Percentiles rank a stretch among this genome's conserved stretches.
These are phyloP conservation scores for Naegleria lovaniensis DNA, from an alignment of 208 protist genomes.

Conservation along the genomic window DNA sequence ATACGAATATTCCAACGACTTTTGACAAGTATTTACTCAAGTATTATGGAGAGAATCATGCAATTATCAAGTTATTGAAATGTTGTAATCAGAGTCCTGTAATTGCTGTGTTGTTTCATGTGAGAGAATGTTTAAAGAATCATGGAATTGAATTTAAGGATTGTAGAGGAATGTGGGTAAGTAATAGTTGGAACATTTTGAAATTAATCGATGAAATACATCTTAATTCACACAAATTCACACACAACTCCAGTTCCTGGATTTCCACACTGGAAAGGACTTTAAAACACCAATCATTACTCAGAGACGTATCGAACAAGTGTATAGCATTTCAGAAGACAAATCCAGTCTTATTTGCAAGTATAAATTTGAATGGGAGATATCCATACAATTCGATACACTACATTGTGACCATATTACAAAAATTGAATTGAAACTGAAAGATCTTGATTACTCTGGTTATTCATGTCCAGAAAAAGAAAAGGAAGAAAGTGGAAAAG, in stretches of 20 bases:
- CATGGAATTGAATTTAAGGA: slow-evolving; percentile 7
- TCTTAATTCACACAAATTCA: too few relatives aligned
- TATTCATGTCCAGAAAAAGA: background rate
- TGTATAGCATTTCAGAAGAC: background rate
- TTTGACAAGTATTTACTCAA: slow-evolving; percentile 1
- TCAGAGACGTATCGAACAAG: background rate
- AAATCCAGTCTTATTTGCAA: background rate
- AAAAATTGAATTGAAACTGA: background rate
- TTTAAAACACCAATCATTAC: background rate
- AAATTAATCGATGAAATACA: too few relatives aligned
- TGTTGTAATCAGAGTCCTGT: slow-evolving; percentile 6
- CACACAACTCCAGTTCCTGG: background rate
- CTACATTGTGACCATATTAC: background rate
- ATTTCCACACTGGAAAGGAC: slow-evolving; percentile 15
- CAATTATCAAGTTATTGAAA: background rate
- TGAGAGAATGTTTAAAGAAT: background rate
- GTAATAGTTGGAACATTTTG: too few relatives aligned
- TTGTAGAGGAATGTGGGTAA: slow-evolving; percentile 10
- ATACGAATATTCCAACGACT: background rate
- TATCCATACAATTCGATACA: background rate
- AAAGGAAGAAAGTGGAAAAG: background rate
- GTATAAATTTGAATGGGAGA: slow-evolving; percentile 15
- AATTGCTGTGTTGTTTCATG: background rate
- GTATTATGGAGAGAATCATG: background rate
- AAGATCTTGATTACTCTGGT: background rate